Conservation (phyloP, 768 basidiomycete genomes). For the Serendipita vermifera region DNA sequence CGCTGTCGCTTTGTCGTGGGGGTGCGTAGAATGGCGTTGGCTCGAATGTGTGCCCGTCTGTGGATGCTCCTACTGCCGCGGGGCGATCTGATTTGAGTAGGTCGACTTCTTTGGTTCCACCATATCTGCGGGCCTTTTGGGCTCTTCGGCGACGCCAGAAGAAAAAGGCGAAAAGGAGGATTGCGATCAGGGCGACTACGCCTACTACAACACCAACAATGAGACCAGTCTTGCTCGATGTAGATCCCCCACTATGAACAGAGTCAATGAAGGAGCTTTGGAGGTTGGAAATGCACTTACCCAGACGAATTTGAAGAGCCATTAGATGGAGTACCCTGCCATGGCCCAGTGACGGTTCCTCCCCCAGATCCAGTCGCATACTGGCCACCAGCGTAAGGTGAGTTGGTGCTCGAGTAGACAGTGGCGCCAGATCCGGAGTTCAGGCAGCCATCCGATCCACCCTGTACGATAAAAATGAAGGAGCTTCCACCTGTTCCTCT, state of each 20-base stretch:
- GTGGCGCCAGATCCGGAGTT: neutral
- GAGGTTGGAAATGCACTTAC: no score
- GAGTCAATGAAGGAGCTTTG: no score
- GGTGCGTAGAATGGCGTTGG: neutral
- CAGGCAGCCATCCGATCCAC: neutral
- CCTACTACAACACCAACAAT: neutral
- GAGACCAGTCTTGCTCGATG: neutral
- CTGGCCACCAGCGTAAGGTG: conserved; percentile 2
- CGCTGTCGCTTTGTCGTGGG: neutral
- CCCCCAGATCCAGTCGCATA: conserved; percentile 8
- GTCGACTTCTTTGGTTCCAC: conserved; percentile 1
- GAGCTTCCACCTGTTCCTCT: conserved; percentile 1
- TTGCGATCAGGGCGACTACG: neutral
- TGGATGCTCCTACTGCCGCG: neutral
- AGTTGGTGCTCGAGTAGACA: neutral
- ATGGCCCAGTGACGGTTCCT: conserved; percentile 1
- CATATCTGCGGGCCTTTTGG: neutral
- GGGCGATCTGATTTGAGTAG: neutral
- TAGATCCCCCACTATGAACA: neutral
- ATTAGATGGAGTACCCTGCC: neutral
- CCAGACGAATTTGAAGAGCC: neutral
- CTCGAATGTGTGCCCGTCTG: neutral
- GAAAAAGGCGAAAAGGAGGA: neutral
- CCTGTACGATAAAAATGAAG: neutral
- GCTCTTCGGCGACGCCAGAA: neutral